Evolutionary conservation across 2,329 filamentous ascomycete species (phyloP), one percentile per base, ranked within the genome.

Genomic region (Thelonectria discophora): DNA sequence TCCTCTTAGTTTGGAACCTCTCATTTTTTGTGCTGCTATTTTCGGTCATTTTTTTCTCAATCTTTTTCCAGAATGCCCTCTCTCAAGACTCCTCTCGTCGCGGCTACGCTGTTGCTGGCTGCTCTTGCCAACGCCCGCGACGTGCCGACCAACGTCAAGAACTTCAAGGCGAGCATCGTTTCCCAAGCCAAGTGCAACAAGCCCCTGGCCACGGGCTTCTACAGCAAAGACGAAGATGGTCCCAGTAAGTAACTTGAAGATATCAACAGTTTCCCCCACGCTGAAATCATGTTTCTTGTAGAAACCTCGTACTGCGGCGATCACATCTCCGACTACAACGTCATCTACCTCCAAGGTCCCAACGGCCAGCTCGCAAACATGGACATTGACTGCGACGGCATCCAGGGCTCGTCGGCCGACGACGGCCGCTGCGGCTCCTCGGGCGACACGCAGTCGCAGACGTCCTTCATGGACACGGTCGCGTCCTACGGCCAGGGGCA

Each of bases 341-440:
- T 82, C 45, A 74, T 87, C 60, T 87, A 82, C 73, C 71, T 87
- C 13, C 79, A 82, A 59, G 80, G 80, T 46, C 74, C 71, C 3
- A 68, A 72, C 5, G 76, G 75, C 20, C 66, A 78, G 39, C 75
- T 86, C 40, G 79, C 76, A 53, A 82, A 87, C 72, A 85, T 87
- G 82, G 85, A 87, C 66, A 78, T 87, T 55, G 84, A 86, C 74
- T 88, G 85, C 67, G 85, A 88, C 65, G 85, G 85, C 20, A 69
- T 76, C 8, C 78, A 83, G 56, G 72, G 74, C 20, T 75, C 76
- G 8, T 66, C 74, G 27, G 76, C 75, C 37, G 76, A 79, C 57
- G 80, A 78, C 30, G 80, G 81, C 2, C 77, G 78, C 42, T 86
- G 84, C 65, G 76, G 70, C 34, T 76, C 73, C 17, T 81, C 80